A percentile compares a stretch with the other conserved stretches of the same genome.
Conservation (phyloP, 805 yeast genomes). For the Ogataea angusta region DNA sequence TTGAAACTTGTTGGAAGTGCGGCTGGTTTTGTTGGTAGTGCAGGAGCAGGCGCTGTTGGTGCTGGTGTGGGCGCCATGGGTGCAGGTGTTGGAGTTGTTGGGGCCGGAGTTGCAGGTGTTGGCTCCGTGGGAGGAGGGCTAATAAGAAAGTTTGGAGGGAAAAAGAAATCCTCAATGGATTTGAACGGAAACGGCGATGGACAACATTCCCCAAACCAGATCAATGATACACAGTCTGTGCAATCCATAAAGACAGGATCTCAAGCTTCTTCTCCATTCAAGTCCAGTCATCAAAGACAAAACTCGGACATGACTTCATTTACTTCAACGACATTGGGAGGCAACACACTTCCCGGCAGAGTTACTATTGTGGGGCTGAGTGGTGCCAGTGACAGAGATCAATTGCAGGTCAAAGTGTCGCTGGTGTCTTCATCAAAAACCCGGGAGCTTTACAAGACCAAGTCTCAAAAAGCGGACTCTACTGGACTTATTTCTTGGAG, state of each 20-base stretch:
- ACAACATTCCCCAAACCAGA: constrained; percentile 20
- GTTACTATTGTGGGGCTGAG: constrained; percentile 43
- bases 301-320: constrained; percentile 35
- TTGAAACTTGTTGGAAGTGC: constrained; percentile 33
- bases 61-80: constrained; percentile 40
- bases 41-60: constrained; percentile 40
- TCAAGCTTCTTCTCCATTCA: constrained; percentile 14
- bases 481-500: constrained; percentile 51
- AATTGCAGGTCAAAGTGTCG: constrained; percentile 51
- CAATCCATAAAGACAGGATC: constrained; percentile 33
- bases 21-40: constrained; percentile 40
- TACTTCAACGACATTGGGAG: constrained; percentile 35
- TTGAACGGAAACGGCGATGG: constrained; percentile 9
- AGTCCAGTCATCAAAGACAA: constrained; percentile 15
- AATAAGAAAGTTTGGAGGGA: constrained; percentile 19
- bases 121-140: constrained; percentile 38
- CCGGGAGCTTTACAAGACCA: constrained; percentile 65
- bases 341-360: constrained; percentile 50
- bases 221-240: constrained; percentile 36
- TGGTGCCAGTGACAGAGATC: constrained; percentile 20
- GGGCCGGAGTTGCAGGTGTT: constrained; percentile 42
- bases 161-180: constrained; percentile 21
- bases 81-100: constrained; percentile 40
- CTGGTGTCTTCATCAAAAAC: constrained; percentile 38
- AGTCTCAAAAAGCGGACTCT: constrained; percentile 46